A percentile compares a stretch with the other conserved stretches of the same genome.
Evolutionary conservation across 345 rosid species (phyloP).

Genomic region (Boechera divaricarpa): DNA sequence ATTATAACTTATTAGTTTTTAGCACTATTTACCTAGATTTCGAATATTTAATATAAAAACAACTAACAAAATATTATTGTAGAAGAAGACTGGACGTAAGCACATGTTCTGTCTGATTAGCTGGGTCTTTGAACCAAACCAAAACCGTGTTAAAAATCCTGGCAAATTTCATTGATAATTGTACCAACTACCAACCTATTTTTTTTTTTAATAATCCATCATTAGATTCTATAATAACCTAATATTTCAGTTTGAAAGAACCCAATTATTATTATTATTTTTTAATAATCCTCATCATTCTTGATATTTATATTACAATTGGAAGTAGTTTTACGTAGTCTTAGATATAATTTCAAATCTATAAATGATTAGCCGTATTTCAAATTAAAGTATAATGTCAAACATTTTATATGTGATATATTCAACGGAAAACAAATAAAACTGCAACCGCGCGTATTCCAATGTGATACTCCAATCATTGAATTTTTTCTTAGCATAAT

Average conservation of each 20-base stretch:
- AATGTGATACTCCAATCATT: conserved; percentile 30
- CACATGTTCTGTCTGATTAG: conserved; percentile 45
- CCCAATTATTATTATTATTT: neutral
- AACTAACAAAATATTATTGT: conserved; percentile 6
- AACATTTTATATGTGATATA: conserved; percentile 5
- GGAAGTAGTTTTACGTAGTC: conserved; percentile 17
- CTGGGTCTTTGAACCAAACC: conserved; percentile 42
- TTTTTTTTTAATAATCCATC: neutral
- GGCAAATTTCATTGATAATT: conserved; percentile 30
- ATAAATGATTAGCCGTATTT: conserved; percentile 26
- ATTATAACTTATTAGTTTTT: neutral
- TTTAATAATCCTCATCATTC: neutral
- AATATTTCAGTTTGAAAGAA: conserved; percentile 22
- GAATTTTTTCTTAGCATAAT: conserved; percentile 17
- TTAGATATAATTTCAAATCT: conserved; percentile 10
- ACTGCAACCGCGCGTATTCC: conserved; percentile 19
- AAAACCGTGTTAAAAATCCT: conserved; percentile 42
- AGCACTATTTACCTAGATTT: conserved; percentile 2
- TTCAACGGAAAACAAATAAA: conserved; percentile 9
- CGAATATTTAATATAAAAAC: neutral
- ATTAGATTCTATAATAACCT: conserved; percentile 26
- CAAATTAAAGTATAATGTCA: conserved; percentile 23
- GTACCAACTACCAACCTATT: conserved; percentile 40
- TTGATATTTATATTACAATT: conserved; percentile 24
- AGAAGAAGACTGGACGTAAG: conserved; percentile 18